Evolutionary conservation across 148 eudicot species (phyloP).

Genomic region (Rhododendron kiyosumense): DNA sequence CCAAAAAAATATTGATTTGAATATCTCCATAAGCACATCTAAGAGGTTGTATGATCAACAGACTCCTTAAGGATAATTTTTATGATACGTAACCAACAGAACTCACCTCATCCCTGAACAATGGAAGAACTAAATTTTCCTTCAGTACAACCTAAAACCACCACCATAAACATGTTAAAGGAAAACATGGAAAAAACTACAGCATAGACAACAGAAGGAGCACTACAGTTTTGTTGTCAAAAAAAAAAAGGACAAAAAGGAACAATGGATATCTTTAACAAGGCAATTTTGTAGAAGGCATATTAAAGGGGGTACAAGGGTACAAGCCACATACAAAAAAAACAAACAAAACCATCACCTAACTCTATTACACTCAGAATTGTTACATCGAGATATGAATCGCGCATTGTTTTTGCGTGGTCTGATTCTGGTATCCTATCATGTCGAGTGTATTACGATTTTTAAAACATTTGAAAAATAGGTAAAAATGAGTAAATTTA

Average conservation of each 20-base stretch:
- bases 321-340: background rate
- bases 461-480: background rate
- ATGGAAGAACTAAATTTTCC: conserved; percentile 80
- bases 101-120: conserved; percentile 96
- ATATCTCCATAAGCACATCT: conserved; percentile 14
- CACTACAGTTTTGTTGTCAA: background rate
- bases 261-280: background rate
- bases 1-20: too few species aligned
- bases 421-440: background rate
- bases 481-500: background rate
- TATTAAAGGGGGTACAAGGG: background rate
- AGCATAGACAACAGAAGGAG: background rate
- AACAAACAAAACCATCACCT: background rate
- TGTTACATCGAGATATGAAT: background rate
- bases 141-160: conserved; percentile 79
- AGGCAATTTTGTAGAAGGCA: background rate
- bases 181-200: background rate
- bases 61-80: background rate
- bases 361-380: background rate
- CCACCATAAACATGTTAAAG: conserved; percentile 11
- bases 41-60: conserved; percentile 4
- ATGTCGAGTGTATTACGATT: background rate
- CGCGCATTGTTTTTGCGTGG: background rate
- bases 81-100: conserved; percentile 5
- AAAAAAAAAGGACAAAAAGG: background rate